Evolutionary conservation across 2,329 filamentous ascomycete species (phyloP).

Genomic region (Phoma sp.): DNA sequence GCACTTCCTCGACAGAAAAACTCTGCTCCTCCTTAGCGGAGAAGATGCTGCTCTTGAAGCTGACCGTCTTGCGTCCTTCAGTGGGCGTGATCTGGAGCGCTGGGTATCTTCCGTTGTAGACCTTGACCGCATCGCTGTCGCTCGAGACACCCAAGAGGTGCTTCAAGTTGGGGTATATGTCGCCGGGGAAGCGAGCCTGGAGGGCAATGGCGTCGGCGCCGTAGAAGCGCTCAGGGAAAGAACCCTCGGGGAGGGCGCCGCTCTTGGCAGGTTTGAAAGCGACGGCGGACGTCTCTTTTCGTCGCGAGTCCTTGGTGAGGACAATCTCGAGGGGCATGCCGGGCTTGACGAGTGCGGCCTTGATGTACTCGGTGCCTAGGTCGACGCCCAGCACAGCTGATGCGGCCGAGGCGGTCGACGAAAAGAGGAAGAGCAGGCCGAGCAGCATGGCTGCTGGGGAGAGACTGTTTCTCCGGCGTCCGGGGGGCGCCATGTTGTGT

Average conservation of each 20-base stretch:
- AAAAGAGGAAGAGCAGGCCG: slow-evolving; percentile 61
- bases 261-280: slow-evolving; percentile 87
- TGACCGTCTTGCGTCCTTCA: slow-evolving; percentile 68
- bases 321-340: slow-evolving; percentile 98
- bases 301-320: slow-evolving; percentile 94
- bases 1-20: slow-evolving; percentile 85
- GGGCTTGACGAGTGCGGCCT: slow-evolving; percentile 93
- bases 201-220: slow-evolving; percentile 91
- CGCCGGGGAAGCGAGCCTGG: slow-evolving; percentile 83
- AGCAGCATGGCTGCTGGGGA: slow-evolving; percentile 57
- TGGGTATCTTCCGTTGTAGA: slow-evolving; percentile 79
- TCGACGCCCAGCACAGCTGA: slow-evolving; percentile 90
- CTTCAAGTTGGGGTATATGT: slow-evolving; percentile 96
- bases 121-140: slow-evolving; percentile 65
- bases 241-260: slow-evolving; percentile 61
- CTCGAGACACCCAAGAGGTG: slow-evolving; percentile 76
- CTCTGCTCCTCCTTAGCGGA: slow-evolving; percentile 65
- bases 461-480: slow-evolving; percentile 49
- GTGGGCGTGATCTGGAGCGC: slow-evolving; percentile 71
- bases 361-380: slow-evolving; percentile 95
- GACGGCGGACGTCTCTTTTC: slow-evolving; percentile 90
- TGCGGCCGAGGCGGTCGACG: slow-evolving; percentile 64
- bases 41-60: slow-evolving; percentile 81
- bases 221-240: slow-evolving; percentile 87
- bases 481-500: slow-evolving; percentile 55